These are phyloP conservation scores for Xanthoconium stramineum DNA, from an alignment of 768 basidiomycete species.

Conservation along the genomic window DNA sequence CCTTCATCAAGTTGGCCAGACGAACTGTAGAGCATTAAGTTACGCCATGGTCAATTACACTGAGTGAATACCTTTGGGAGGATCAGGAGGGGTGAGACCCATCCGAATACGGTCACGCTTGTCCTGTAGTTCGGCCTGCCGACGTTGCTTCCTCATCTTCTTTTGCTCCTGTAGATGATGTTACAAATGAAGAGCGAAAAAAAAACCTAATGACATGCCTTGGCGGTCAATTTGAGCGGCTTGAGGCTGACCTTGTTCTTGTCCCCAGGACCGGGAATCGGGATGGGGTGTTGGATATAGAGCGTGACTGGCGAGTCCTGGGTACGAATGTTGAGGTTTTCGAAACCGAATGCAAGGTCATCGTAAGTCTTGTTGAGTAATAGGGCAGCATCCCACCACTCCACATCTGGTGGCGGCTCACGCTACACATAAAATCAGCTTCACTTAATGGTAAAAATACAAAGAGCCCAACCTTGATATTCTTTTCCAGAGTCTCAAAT, in stretches of 20 bases:
- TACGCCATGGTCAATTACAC: too few relatives aligned
- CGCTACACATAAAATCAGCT: slow-evolving; percentile 45
- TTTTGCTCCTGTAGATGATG: slow-evolving; percentile 69
- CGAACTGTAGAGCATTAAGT: slow-evolving; percentile 55
- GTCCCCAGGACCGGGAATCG: slow-evolving; percentile 87
- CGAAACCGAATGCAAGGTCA: slow-evolving; percentile 60
- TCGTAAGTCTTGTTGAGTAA: slow-evolving; percentile 79
- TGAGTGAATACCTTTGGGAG: slow-evolving; percentile 74
- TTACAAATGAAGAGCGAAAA: neutral
- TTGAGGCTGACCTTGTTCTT: slow-evolving; percentile 77
- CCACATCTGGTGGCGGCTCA: slow-evolving; percentile 80
- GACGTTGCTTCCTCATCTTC: slow-evolving; percentile 90
- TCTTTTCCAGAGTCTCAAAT: slow-evolving; percentile 86
- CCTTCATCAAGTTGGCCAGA: slow-evolving; percentile 94
- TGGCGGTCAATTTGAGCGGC: slow-evolving; percentile 90
- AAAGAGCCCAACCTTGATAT: slow-evolving; percentile 62
- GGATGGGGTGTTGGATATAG: slow-evolving; percentile 96
- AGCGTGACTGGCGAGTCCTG: slow-evolving; percentile 76
- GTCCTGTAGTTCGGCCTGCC: slow-evolving; percentile 88
- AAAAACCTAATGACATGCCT: slow-evolving; percentile 37
- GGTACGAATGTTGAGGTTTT: slow-evolving; percentile 60
- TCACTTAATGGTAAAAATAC: neutral
- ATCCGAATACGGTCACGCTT: slow-evolving; percentile 93
- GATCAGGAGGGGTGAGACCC: slow-evolving; percentile 92
- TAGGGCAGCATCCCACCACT: slow-evolving; percentile 96